Percentiles rank a stretch among this genome's conserved stretches.
These are phyloP conservation scores for Globisporangium ultimum DNA, from an alignment of 352 stramenopile genomes.

Conservation along the genomic window DNA sequence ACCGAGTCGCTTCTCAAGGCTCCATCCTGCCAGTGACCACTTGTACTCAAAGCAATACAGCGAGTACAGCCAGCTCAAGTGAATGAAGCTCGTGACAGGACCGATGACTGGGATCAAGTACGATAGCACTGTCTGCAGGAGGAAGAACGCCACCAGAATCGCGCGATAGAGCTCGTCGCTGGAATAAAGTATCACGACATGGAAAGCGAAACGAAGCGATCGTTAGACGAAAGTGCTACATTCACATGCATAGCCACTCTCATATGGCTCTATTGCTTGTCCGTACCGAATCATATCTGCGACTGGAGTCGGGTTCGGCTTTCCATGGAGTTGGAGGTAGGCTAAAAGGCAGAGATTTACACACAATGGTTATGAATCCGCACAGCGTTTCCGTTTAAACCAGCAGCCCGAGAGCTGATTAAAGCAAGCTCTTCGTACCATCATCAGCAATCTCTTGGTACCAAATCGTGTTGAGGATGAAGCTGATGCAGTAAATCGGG, in stretches of 20 bases:
- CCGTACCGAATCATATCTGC: slow-evolving; percentile 84
- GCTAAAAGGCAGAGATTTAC: slow-evolving; percentile 22
- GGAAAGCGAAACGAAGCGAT: neutral
- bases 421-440: slow-evolving; percentile 27
- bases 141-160: slow-evolving; percentile 84
- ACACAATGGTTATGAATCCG: neutral
- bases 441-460: slow-evolving; percentile 90
- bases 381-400: no score
- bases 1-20: slow-evolving; percentile 68
- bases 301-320: slow-evolving; percentile 69
- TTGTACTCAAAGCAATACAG: slow-evolving; percentile 92
- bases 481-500: slow-evolving; percentile 90
- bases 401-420: neutral
- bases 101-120: slow-evolving; percentile 79
- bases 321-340: slow-evolving; percentile 79
- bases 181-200: neutral
- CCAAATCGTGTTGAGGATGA: slow-evolving; percentile 90
- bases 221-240: neutral
- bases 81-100: slow-evolving; percentile 75
- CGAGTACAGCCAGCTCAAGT: slow-evolving; percentile 86
- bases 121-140: slow-evolving; percentile 80
- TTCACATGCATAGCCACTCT: neutral
- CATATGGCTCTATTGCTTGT: neutral
- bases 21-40: slow-evolving; percentile 85
- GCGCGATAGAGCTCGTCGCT: slow-evolving; percentile 84